Evolutionary conservation across 805 yeast genomes (phyloP).

Genomic region (Hanseniaspora valbyensis): DNA sequence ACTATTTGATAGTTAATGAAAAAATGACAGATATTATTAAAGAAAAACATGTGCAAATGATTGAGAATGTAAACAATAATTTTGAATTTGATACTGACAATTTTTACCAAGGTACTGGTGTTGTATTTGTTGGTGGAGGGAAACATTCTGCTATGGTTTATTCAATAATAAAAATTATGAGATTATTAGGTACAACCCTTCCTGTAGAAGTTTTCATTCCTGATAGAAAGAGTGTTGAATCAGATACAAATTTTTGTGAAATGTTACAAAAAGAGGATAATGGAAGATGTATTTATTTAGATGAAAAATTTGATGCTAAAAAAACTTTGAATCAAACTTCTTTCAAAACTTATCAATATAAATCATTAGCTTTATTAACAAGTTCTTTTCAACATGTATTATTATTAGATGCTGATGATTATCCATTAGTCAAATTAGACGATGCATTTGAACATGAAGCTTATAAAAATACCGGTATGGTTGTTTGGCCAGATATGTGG

Average conservation of each 20-base stretch:
- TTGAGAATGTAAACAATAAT: background rate
- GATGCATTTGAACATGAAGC: slow-evolving; percentile 46
- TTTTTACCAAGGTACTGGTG: slow-evolving; percentile 29
- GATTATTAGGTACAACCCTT: slow-evolving; percentile 46
- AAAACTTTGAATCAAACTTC: slow-evolving; percentile 35
- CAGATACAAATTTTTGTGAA: slow-evolving; percentile 51
- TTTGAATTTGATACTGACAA: background rate
- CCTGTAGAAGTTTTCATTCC: slow-evolving; percentile 77
- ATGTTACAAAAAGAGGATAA: slow-evolving; percentile 41
- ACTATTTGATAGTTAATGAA: background rate
- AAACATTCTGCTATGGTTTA: slow-evolving; percentile 60
- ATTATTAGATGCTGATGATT: slow-evolving; percentile 64
- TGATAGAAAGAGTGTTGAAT: slow-evolving; percentile 44
- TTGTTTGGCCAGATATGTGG: slow-evolving; percentile 86
- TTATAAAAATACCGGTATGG: slow-evolving; percentile 39
- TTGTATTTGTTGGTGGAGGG: slow-evolving; percentile 72
- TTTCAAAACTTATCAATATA: slow-evolving; percentile 58
- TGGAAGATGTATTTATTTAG: slow-evolving; percentile 57
- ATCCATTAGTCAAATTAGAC: slow-evolving; percentile 58
- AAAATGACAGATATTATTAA: background rate
- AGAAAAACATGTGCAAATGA: background rate
- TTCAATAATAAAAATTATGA: slow-evolving; percentile 49
- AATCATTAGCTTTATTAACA: slow-evolving; percentile 56
- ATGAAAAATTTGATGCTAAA: slow-evolving; percentile 43
- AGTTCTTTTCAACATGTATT: slow-evolving; percentile 64